Evolutionary conservation across 352 stramenopile species (phyloP).

Genomic region (Peronospora destructor): DNA sequence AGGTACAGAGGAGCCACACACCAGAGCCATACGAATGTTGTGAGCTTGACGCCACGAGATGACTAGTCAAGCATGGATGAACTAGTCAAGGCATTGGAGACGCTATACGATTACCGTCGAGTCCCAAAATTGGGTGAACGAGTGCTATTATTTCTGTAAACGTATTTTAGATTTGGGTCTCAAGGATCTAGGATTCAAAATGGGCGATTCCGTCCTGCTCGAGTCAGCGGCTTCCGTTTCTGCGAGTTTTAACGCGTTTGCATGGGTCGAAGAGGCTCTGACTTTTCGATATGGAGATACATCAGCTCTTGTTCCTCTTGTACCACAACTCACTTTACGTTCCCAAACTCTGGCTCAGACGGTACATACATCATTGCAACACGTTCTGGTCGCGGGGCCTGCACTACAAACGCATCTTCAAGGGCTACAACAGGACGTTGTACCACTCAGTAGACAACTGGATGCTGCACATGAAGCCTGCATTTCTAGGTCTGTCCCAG

Average conservation of each 20-base stretch:
- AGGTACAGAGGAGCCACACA: no score
- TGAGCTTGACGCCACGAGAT: no score
- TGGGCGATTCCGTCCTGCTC: slow-evolving; percentile 23
- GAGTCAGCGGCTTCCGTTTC: slow-evolving; percentile 42
- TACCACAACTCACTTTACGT: slow-evolving; percentile 54
- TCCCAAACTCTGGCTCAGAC: slow-evolving; percentile 51
- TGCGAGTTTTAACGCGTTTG: slow-evolving; percentile 56
- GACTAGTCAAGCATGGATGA: no score
- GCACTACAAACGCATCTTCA: slow-evolving; percentile 51
- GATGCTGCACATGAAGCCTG: slow-evolving; percentile 36
- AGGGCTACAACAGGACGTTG: slow-evolving; percentile 35
- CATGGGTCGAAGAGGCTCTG: slow-evolving; percentile 64
- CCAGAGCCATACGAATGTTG: no score
- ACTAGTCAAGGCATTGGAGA: no score
- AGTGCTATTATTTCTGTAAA: no score
- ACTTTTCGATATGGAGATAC: slow-evolving; percentile 27
- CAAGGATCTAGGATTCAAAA: not conserved
- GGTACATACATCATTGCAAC: slow-evolving; percentile 54
- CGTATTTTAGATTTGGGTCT: no score
- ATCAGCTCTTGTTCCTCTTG: slow-evolving; percentile 30
- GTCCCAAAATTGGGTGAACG: no score
- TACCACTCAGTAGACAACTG: slow-evolving; percentile 38
- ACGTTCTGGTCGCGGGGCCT: slow-evolving; percentile 42
- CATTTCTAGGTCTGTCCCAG: slow-evolving; percentile 2
- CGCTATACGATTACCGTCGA: no score